Evolutionary conservation across 495 filamentous ascomycete genomes (phyloP).

Genomic region (Lasiosphaeris hirsuta): DNA sequence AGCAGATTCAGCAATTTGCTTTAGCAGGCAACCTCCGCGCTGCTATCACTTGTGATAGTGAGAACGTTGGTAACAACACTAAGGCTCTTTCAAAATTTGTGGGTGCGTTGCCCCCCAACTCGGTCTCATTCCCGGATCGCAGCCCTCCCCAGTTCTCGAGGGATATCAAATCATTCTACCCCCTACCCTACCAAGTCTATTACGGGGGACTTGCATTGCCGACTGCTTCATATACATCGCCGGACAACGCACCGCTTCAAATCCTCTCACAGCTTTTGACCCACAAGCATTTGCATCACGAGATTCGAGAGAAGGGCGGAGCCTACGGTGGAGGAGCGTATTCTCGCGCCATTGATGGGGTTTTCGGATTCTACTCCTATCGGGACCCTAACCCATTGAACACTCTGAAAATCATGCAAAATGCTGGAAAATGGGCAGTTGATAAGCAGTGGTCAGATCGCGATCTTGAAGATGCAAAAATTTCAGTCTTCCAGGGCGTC

Average conservation of each 20-base stretch:
- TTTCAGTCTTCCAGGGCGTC: conserved; percentile 92
- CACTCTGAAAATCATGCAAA: conserved; percentile 77
- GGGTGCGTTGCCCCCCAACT: conserved; percentile 48
- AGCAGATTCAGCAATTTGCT: conserved; percentile 77
- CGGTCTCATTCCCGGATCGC: conserved; percentile 35
- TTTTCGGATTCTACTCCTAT: conserved; percentile 95
- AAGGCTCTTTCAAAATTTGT: conserved; percentile 70
- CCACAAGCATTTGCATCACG: conserved; percentile 94
- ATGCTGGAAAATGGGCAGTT: conserved; percentile 78
- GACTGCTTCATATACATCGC: conserved; percentile 79
- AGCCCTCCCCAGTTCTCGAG: conserved; percentile 29
- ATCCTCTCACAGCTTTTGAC: conserved; percentile 92
- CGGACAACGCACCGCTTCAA: conserved; percentile 71
- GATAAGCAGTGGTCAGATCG: conserved; percentile 80
- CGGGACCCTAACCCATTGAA: conserved; percentile 95
- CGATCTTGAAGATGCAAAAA: conserved; percentile 92
- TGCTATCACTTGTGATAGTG: conserved; percentile 80
- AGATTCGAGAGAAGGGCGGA: conserved; percentile 96
- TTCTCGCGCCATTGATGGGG: conserved; percentile 68
- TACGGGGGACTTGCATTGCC: conserved; percentile 78
- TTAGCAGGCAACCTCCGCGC: conserved; percentile 65
- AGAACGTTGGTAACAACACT: conserved; percentile 67
- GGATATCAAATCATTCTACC: conserved; percentile 77
- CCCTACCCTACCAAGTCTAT: conserved; percentile 94
- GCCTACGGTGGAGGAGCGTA: conserved; percentile 94